These are phyloP conservation scores for Fusarium albidum DNA, from an alignment of 2,329 filamentous ascomycete species.

Conservation along the genomic window DNA sequence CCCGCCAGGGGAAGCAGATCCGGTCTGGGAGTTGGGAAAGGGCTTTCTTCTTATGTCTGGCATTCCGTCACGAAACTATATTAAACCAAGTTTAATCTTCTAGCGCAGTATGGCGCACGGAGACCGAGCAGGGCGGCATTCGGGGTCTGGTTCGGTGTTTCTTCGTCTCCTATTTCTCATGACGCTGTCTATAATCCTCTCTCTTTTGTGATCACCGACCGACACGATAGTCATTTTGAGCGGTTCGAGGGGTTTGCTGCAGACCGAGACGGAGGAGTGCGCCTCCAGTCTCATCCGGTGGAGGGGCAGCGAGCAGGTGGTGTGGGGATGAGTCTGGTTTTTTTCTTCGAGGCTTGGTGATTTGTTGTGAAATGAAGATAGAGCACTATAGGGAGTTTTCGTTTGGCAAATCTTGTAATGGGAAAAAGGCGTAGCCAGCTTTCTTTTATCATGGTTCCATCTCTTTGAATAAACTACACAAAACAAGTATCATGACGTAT, in stretches of 20 bases:
- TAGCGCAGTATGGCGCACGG: conserved; percentile 51
- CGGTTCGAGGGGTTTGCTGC: conserved; percentile 15
- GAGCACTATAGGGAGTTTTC: conserved; percentile 44
- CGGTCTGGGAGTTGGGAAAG: conserved; percentile 35
- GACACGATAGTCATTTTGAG: conserved; percentile 28
- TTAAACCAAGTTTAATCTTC: conserved; percentile 47
- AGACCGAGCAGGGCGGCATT: conserved; percentile 50
- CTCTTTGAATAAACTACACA: conserved; percentile 15
- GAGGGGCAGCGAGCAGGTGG: conserved; percentile 28
- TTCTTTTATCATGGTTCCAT: conserved; percentile 25
- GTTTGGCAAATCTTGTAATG: conserved; percentile 46
- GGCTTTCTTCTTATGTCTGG: conserved; percentile 42
- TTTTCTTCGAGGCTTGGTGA: conserved; percentile 32
- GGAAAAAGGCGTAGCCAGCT: conserved; percentile 41
- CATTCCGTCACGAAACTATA: conserved; percentile 48
- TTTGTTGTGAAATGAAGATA: conserved; percentile 43
- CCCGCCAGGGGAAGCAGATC: conserved; percentile 27
- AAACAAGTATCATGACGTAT: conserved; percentile 32
- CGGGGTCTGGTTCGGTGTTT: conserved; percentile 46
- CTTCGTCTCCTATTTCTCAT: conserved; percentile 42
- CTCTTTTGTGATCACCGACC: conserved; percentile 34
- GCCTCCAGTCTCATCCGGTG: conserved; percentile 27
- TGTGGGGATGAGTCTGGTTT: conserved; percentile 37
- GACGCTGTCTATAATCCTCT: conserved; percentile 42
- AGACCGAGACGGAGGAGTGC: conserved; percentile 5